These are phyloP conservation scores for Chrysosphaeria jannelii DNA, from an alignment of 2,329 filamentous ascomycete species.

Conservation along the genomic window DNA sequence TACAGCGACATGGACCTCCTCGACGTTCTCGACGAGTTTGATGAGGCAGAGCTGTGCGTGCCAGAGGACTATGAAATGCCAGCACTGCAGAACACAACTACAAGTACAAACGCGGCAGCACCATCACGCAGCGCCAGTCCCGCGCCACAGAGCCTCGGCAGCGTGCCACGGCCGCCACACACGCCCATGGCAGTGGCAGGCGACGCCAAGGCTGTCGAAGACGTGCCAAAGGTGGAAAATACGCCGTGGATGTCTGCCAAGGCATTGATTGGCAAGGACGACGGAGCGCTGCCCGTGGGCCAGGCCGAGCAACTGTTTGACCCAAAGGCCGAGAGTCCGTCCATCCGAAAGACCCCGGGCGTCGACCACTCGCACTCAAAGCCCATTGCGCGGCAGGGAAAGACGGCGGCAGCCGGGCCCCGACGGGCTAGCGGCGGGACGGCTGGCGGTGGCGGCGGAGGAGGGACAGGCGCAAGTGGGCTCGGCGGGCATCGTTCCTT, in stretches of 20 bases:
- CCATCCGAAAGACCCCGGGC: constrained; percentile 66
- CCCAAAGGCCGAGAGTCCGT: constrained; percentile 47
- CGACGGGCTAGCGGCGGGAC: too few relatives aligned
- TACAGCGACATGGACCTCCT: too few relatives aligned
- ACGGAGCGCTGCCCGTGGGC: constrained; percentile 13
- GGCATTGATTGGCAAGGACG: constrained; percentile 10
- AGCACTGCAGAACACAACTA: constrained; percentile 5
- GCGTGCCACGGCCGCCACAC: constrained; percentile 4
- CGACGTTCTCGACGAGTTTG: constrained; percentile 44
- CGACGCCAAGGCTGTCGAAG: constrained; percentile 1
- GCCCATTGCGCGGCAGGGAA: constrained; percentile 9
- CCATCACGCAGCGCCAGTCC: constrained; percentile 4
- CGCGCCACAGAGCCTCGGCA: constrained; percentile 4
- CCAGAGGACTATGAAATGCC: constrained; percentile 30
- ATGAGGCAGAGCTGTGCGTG: constrained; percentile 47
- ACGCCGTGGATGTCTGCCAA: constrained; percentile 43
- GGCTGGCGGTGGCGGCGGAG: too few relatives aligned
- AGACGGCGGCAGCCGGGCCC: too few relatives aligned
- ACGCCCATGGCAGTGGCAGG: constrained; percentile 2
- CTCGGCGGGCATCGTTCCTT: too few relatives aligned
- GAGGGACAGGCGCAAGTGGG: too few relatives aligned
- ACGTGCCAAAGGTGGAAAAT: constrained; percentile 4
- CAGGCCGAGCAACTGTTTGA: constrained; percentile 30
- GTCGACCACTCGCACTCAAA: constrained; percentile 52
- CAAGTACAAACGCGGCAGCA: too few relatives aligned